Conservation (phyloP, 345 rosid species). For the Linum lewisii region DNA sequence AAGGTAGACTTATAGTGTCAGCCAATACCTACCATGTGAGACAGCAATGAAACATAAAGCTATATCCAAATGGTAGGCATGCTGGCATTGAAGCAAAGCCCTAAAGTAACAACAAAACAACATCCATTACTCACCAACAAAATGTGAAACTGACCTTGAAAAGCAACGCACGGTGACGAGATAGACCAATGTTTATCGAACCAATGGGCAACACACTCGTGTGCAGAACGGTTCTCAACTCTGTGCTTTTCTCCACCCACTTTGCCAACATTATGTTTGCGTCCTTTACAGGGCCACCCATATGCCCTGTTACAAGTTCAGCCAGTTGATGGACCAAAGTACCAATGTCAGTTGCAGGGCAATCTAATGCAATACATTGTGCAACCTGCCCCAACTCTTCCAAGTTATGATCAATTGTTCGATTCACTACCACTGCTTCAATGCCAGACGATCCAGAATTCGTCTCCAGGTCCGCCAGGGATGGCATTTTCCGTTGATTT, state of each 20-base stretch:
- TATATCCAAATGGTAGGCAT: neutral
- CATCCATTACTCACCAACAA: conserved; percentile 4
- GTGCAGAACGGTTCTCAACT: conserved; percentile 65
- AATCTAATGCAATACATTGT: conserved; percentile 68
- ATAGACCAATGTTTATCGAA: conserved; percentile 70
- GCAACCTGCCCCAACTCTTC: conserved; percentile 80
- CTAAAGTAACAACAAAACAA: neutral
- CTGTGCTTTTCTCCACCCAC: conserved; percentile 84
- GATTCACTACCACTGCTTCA: conserved; percentile 79
- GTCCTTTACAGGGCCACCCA: conserved; percentile 97
- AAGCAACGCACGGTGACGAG: conserved; percentile 96
- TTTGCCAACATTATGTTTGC: conserved; percentile 65
- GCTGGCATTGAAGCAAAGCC: neutral
- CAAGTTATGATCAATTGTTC: conserved; percentile 54
- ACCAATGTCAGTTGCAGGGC: conserved; percentile 52
- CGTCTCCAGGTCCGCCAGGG: conserved; percentile 73
- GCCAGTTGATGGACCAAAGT: conserved; percentile 73
- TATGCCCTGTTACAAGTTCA: conserved; percentile 87
- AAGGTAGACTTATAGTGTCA: conserved; percentile 64
- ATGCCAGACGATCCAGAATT: conserved; percentile 54
- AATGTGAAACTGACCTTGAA: conserved; percentile 61
- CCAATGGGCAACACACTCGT: conserved; percentile 87
- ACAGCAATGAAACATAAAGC: conserved; percentile 16
- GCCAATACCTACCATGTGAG: conserved; percentile 67
- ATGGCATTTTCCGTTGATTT: conserved; percentile 70